phyloP scores from a whole-genome alignment of 192 early-diverging fungal species.

The Chytriomyces sp. region DNA sequence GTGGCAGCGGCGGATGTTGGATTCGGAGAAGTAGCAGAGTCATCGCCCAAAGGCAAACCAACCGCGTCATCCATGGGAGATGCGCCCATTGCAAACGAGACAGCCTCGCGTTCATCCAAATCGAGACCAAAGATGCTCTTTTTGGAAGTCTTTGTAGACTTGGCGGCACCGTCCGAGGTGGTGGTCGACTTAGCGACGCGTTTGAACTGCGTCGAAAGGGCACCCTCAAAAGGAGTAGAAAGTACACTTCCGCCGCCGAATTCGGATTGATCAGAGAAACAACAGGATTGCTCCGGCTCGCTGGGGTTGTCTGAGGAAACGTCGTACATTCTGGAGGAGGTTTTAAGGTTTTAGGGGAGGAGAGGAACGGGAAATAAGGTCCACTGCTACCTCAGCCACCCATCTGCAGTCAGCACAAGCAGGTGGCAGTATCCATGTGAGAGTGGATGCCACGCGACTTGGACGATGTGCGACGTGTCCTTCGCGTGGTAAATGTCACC shows the following conservation, averaged over 20 bases:
- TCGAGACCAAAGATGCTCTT: conserved; percentile 9
- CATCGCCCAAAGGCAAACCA: neutral
- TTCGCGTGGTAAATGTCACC: conserved; percentile 24
- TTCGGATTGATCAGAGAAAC: conserved; percentile 19
- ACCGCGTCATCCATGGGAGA: neutral
- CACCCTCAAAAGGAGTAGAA: too few species aligned
- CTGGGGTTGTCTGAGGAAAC: conserved; percentile 10
- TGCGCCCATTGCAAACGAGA: conserved; percentile 13
- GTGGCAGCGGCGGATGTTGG: neutral
- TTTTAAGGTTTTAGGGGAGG: neutral
- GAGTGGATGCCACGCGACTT: conserved; percentile 29
- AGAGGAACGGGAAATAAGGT: neutral
- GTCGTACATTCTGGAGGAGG: conserved; percentile 30
- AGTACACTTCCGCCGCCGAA: too few species aligned
- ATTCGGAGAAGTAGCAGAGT: neutral
- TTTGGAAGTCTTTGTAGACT: neutral
- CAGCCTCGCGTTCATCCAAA: conserved; percentile 26
- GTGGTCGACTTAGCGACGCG: too few species aligned
- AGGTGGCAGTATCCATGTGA: conserved; percentile 9
- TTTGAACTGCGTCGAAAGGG: too few species aligned
- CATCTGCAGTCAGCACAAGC: conserved; percentile 27
- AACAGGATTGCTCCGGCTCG: conserved; percentile 27
- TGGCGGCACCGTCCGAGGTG: too few species aligned
- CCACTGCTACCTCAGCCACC: conserved; percentile 7
- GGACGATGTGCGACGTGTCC: conserved; percentile 11